Conservation (phyloP, 106 monocot genomes). For the Apostasia shenzhenica region DNA sequence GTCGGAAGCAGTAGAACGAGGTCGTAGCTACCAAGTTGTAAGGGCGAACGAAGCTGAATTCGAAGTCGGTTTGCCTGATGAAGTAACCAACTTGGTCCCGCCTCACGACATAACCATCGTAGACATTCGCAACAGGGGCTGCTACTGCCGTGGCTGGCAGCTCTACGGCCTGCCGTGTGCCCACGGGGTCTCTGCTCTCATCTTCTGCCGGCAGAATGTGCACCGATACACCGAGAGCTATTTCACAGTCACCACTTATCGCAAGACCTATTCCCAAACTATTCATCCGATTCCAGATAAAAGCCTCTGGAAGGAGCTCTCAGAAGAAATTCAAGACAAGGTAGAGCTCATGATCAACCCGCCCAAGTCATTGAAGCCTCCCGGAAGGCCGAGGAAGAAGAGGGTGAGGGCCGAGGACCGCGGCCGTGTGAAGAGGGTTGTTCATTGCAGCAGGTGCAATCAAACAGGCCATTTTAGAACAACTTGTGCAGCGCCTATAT, state of each 20-base stretch:
- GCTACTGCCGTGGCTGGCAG: slow-evolving; percentile 89
- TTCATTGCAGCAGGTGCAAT: slow-evolving; percentile 95
- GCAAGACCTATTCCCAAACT: slow-evolving; percentile 88
- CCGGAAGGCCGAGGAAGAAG: slow-evolving; percentile 83
- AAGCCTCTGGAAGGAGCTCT: slow-evolving; percentile 72
- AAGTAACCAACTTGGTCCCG: slow-evolving; percentile 35
- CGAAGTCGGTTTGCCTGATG: slow-evolving; percentile 69
- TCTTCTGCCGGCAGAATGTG: slow-evolving; percentile 84
- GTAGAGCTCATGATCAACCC: slow-evolving; percentile 57
- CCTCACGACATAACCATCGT: slow-evolving; percentile 26
- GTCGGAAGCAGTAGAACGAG: slow-evolving; percentile 62
- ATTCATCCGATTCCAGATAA: slow-evolving; percentile 96
- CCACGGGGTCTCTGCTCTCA: slow-evolving; percentile 82
- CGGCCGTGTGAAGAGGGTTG: slow-evolving; percentile 71
- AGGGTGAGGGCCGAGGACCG: slow-evolving; percentile 82
- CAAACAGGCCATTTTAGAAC: slow-evolving; percentile 97
- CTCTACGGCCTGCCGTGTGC: slow-evolving; percentile 91
- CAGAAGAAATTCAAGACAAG: slow-evolving; percentile 18
- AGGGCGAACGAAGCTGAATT: slow-evolving; percentile 92
- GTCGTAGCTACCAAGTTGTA: slow-evolving; percentile 54
- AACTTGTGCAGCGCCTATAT: slow-evolving; percentile 94
- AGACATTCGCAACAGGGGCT: slow-evolving; percentile 87
- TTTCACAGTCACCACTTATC: slow-evolving; percentile 82
- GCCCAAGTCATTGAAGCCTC: slow-evolving; percentile 79
- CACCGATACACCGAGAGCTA: slow-evolving; percentile 88